phyloP scores from a whole-genome alignment of 106 monocot species.

The Platanthera zijinensis region DNA sequence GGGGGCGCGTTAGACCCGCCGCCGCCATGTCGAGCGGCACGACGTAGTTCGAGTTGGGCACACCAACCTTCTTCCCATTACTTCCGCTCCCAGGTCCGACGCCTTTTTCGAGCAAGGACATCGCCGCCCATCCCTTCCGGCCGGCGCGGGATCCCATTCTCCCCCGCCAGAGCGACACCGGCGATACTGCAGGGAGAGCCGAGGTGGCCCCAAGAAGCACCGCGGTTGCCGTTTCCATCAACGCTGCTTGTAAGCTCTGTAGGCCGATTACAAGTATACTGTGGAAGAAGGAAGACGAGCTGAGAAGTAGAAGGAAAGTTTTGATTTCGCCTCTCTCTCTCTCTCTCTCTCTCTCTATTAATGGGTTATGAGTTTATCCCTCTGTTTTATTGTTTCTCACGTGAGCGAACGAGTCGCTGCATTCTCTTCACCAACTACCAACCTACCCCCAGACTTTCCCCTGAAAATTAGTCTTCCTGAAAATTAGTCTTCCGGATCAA shows the following conservation, averaged over 20 bases:
- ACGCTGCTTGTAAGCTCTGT: not conserved
- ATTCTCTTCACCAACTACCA: slow-evolving; percentile 1
- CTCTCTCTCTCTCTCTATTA: not conserved
- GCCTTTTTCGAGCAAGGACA: not conserved
- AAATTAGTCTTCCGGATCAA: too few relatives aligned
- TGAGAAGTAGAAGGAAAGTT: not conserved
- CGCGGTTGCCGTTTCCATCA: slow-evolving; percentile 3
- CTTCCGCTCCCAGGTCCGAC: not conserved
- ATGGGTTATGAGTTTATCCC: not conserved
- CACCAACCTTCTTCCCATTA: slow-evolving; percentile 15
- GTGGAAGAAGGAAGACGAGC: not conserved
- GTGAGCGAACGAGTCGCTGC: not conserved
- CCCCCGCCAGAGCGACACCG: not conserved
- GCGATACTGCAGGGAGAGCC: not conserved
- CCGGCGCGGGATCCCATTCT: not conserved
- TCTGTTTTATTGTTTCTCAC: not conserved
- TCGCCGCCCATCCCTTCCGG: not conserved
- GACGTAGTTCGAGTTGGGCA: slow-evolving; percentile 67
- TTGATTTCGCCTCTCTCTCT: not conserved
- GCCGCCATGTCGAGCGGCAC: slow-evolving; percentile 69
- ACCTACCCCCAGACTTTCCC: not conserved
- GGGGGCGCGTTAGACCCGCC: slow-evolving; percentile 46
- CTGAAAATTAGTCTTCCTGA: too few relatives aligned
- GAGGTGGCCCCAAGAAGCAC: not conserved
- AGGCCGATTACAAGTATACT: not conserved